Evolutionary conservation across 179 eudicot species (phyloP), one percentile per base, ranked within the genome.

Genomic region (Nepenthes alata): DNA sequence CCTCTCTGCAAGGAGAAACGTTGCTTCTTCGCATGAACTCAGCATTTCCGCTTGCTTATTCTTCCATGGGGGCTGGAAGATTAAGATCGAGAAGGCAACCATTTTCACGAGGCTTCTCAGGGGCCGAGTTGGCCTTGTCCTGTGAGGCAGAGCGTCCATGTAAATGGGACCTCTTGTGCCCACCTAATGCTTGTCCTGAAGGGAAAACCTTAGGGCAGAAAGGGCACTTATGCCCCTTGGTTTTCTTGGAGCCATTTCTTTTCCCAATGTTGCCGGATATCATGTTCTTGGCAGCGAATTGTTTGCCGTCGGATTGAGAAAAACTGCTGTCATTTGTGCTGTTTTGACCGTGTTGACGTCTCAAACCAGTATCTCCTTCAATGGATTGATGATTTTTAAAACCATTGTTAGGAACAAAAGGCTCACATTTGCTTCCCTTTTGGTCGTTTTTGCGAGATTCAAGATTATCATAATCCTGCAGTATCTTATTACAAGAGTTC

Each of bases 181-280:
- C 98, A 12, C 98, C 98, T 51, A 93, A 72, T 34, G 97, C 98
- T 67, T 93, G 98, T 34, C 98, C 97, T 41, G 97, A 86, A 69
- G 80, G 70, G 75, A 89, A 93, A 16, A 85, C 89, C 64, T 53
- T 89, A 50, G 78, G 81, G 81, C 98, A 90, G 73, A 83, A 77
- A 12, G 93, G 94, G 50, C 98, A 93, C 64, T 81, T 82, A 72
- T 89, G 91, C 16, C 74, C 83, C 76, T 78, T 75, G 0, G 56
- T 63, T 61, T 80, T 77, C 69, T 83, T 82, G 47, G 68, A 62
- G 35, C 60, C 74, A 58, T 38, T 62, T 14, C 56, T 78, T 14
- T 64, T 81, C 56, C 65, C 59, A 14, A 59, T 59, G 8, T 41
- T 41, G 5, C 45, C 45, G 8, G 45, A 41, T 16, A 36, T 50